These are phyloP conservation scores for Arabidopsis arenosa DNA, from an alignment of 345 rosid species.

Conservation along the genomic window DNA sequence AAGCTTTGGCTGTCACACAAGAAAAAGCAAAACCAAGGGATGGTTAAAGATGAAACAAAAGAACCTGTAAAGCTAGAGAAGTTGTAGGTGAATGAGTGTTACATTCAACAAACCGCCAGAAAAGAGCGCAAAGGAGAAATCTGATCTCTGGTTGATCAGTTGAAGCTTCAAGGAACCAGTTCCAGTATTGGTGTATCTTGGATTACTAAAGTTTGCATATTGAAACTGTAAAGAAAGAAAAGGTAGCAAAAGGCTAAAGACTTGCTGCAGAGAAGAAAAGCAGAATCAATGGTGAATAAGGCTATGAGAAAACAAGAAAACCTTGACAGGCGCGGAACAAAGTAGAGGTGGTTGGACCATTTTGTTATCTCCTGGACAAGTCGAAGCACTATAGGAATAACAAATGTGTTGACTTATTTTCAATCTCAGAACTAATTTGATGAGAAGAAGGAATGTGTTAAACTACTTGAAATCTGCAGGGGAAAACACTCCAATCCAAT, in stretches of 20 bases:
- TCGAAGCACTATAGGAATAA: slow-evolving; percentile 55
- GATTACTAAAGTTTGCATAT: slow-evolving; percentile 66
- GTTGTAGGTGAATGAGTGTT: slow-evolving; percentile 29
- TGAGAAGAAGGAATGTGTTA: background rate
- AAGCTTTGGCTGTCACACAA: slow-evolving; percentile 61
- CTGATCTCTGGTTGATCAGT: slow-evolving; percentile 78
- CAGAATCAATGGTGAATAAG: slow-evolving; percentile 4
- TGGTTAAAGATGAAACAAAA: background rate
- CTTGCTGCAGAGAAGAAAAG: slow-evolving; percentile 13
- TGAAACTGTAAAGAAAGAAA: slow-evolving; percentile 53
- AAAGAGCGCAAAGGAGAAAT: slow-evolving; percentile 67
- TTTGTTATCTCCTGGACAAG: slow-evolving; percentile 55
- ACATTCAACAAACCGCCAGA: slow-evolving; percentile 67
- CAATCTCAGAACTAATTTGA: slow-evolving; percentile 1
- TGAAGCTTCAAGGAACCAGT: slow-evolving; percentile 69
- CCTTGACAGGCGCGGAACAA: slow-evolving; percentile 83
- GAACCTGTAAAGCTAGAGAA: background rate
- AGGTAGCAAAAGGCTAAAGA: background rate
- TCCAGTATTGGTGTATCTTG: slow-evolving; percentile 55
- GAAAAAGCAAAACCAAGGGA: background rate
- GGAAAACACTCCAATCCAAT: slow-evolving; percentile 85
- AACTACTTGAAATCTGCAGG: slow-evolving; percentile 72
- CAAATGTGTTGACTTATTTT: background rate
- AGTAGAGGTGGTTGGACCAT: slow-evolving; percentile 54
- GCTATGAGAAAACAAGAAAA: slow-evolving; percentile 13